A percentile compares a stretch with the other conserved stretches of the same genome.
Conservation (phyloP, 768 basidiomycete species). For the Dentipellis fragilis region DNA sequence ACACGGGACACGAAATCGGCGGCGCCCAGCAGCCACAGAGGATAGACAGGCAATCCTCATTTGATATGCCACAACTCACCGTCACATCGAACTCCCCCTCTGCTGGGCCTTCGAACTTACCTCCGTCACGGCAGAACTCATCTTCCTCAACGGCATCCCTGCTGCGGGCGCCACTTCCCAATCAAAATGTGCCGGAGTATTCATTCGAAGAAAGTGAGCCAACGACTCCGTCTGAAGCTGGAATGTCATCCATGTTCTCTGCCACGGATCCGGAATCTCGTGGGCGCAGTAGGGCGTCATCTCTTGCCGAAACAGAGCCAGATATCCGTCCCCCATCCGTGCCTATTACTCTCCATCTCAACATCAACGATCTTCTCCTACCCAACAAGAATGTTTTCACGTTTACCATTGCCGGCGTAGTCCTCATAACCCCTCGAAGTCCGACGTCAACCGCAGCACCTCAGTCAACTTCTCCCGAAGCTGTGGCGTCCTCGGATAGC, state of each 20-base stretch:
- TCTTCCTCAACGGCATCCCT: conserved; percentile 46
- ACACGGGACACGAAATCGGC: conserved; percentile 61
- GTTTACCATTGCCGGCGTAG: conserved; percentile 55
- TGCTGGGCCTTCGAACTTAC: conserved; percentile 16
- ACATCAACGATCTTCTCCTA: conserved; percentile 68
- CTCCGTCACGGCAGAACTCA: conserved; percentile 23
- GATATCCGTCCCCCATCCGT: conserved; percentile 32
- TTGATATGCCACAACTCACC: conserved; percentile 29
- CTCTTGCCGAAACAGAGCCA: conserved; percentile 20
- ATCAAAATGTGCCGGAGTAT: conserved; percentile 53
- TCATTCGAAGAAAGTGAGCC: conserved; percentile 59
- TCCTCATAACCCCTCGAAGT: conserved; percentile 44
- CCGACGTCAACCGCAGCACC: conserved; percentile 19
- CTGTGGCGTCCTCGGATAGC: conserved; percentile 11
- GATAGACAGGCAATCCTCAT: conserved; percentile 8
- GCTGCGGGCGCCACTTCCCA: conserved; percentile 65
- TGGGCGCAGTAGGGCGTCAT: conserved; percentile 30
- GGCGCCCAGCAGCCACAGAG: conserved; percentile 19
- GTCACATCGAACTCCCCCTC: conserved; percentile 2
- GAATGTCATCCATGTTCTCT: conserved; percentile 30
- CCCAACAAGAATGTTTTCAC: conserved; percentile 55
- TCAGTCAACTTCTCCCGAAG: conserved; percentile 3
- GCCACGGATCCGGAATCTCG: conserved; percentile 23
- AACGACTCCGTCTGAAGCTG: conserved; percentile 32
- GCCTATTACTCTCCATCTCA: conserved; percentile 66